phyloP scores from a whole-genome alignment of 345 rosid species.

The Rhizophora apiculata region DNA sequence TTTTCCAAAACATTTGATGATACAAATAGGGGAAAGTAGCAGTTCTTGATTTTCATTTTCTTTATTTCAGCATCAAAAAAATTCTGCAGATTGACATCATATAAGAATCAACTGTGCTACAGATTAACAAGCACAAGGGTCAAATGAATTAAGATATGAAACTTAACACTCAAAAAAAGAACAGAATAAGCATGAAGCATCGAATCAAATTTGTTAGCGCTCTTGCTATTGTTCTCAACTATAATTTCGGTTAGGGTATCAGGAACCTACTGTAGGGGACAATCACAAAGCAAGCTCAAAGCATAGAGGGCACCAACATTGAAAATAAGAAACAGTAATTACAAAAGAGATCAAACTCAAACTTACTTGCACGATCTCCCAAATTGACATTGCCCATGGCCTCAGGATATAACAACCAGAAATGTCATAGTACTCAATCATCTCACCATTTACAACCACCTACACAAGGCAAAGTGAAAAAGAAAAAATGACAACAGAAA shows the following conservation, averaged over 20 bases:
- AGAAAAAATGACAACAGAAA: background rate
- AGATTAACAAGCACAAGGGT: too few species aligned
- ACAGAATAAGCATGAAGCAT: background rate
- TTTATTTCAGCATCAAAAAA: constrained; percentile 91
- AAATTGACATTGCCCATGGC: constrained; percentile 93
- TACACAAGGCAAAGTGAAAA: constrained; percentile 22
- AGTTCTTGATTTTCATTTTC: constrained; percentile 86
- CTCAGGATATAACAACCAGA: constrained; percentile 94
- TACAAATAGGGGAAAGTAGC: constrained; percentile 94
- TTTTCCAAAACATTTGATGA: constrained; percentile 75
- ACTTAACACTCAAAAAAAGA: background rate
- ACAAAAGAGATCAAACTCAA: background rate
- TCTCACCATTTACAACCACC: constrained; percentile 87
- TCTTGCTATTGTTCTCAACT: too few species aligned
- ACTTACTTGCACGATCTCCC: constrained; percentile 93
- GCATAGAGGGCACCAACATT: background rate
- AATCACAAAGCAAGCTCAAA: background rate
- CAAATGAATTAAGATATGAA: background rate
- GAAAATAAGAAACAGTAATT: background rate
- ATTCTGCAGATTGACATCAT: constrained; percentile 41
- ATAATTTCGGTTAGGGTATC: too few species aligned
- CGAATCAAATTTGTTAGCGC: background rate
- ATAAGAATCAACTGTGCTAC: background rate
- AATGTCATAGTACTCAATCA: constrained; percentile 93
- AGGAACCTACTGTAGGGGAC: background rate